Conservation (phyloP, 805 yeast species). For the Cyberlindnera misumaiensis region DNA sequence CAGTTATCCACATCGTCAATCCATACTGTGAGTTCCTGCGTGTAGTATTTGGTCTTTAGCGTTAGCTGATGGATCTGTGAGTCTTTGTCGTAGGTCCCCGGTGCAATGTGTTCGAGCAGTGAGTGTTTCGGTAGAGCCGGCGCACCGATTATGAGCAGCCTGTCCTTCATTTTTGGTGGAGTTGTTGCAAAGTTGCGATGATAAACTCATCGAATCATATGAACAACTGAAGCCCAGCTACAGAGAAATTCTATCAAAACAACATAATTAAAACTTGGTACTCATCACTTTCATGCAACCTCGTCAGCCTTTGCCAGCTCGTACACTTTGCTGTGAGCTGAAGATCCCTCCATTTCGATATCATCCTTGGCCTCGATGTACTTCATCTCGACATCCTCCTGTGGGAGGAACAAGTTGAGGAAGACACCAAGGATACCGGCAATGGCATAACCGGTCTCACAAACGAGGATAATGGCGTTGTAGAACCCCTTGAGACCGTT, state of each 20-base stretch:
- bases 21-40: conserved; percentile 23
- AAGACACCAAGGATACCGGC: conserved; percentile 60
- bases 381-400: conserved; percentile 29
- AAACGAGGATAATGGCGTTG: conserved; percentile 59
- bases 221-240: too few species aligned
- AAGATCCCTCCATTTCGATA: conserved; percentile 7
- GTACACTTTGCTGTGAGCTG: conserved; percentile 4
- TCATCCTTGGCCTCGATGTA: conserved; percentile 16
- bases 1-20: conserved; percentile 22
- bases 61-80: conserved; percentile 6
- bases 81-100: conserved; percentile 1
- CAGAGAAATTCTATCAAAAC: too few species aligned
- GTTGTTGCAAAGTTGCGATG: neutral
- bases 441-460: conserved; percentile 70
- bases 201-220: too few species aligned
- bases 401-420: conserved; percentile 53
- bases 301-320: conserved; percentile 1
- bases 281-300: too few species aligned
- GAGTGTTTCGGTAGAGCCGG: conserved; percentile 4
- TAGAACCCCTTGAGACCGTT: conserved; percentile 49
- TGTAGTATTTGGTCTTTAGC: conserved; percentile 28
- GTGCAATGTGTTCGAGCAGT: conserved; percentile 2
- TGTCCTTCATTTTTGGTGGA: neutral
- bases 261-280: too few species aligned
- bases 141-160: conserved; percentile 8